Evolutionary conservation across 1,284 basidiomycete genomes (phyloP).

Genomic region (Takashimella koratensis): DNA sequence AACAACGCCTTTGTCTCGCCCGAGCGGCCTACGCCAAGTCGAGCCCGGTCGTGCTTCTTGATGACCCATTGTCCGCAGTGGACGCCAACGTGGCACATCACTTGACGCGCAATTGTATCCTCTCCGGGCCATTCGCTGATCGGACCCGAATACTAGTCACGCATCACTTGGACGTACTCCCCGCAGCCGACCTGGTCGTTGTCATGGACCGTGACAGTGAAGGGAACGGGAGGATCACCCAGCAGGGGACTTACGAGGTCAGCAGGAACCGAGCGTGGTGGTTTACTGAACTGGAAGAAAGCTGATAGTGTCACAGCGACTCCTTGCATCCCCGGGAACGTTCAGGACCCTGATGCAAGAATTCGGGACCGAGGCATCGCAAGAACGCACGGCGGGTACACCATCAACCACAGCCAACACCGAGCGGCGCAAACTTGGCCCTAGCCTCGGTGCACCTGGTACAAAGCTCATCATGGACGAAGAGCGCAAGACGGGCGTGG

Average conservation of each 20-base stretch:
- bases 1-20: conserved; percentile 65
- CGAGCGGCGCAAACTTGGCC: too few relatives aligned
- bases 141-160: conserved; percentile 69
- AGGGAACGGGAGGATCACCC: conserved; percentile 21
- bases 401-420: too few relatives aligned
- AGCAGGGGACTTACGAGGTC: conserved; percentile 36
- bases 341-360: conserved; percentile 12
- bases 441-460: too few relatives aligned
- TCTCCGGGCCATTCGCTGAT: conserved; percentile 58
- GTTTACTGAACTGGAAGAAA: too few relatives aligned
- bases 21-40: conserved; percentile 67
- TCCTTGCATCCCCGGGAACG: background rate
- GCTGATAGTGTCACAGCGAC: too few relatives aligned
- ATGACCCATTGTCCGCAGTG: conserved; percentile 53
- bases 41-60: conserved; percentile 57
- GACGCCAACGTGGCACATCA: conserved; percentile 10
- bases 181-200: conserved; percentile 38
- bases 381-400: too few relatives aligned
- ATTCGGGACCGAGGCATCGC: too few relatives aligned
- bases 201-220: conserved; percentile 22
- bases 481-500: conserved; percentile 32
- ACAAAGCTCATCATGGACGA: conserved; percentile 23
- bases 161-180: conserved; percentile 64
- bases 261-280: background rate
- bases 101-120: conserved; percentile 56